Evolutionary conservation across 2,329 filamentous ascomycete genomes (phyloP).

Genomic region (Chaetomiaceae sp.): DNA sequence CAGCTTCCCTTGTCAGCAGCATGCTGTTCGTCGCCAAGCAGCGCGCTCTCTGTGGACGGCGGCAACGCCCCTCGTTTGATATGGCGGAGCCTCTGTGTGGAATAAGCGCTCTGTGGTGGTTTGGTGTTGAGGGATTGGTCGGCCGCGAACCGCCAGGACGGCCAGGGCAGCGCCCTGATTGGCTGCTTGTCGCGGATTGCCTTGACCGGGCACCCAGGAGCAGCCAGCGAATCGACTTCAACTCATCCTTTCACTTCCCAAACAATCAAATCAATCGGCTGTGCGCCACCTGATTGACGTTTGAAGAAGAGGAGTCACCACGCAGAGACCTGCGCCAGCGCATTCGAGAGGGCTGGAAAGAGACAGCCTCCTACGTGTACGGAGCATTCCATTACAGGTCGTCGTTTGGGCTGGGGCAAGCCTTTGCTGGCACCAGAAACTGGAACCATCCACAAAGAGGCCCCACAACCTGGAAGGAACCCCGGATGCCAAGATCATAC

Average conservation of each 20-base stretch:
- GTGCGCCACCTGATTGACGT: background rate
- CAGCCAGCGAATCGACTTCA: slow-evolving; percentile 20
- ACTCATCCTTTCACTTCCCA: slow-evolving; percentile 8
- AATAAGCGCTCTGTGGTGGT: slow-evolving; percentile 36
- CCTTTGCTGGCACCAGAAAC: too few species aligned
- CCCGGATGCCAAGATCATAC: background rate
- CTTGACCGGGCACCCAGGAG: too few species aligned
- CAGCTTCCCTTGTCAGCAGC: slow-evolving; percentile 17
- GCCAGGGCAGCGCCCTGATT: slow-evolving; percentile 20
- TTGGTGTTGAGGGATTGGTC: slow-evolving; percentile 26
- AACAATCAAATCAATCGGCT: too few species aligned
- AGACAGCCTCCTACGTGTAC: too few species aligned
- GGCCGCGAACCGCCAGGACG: slow-evolving; percentile 18
- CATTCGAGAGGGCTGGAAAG: too few species aligned
- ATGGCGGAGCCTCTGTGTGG: slow-evolving; percentile 27
- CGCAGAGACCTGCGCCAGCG: too few species aligned
- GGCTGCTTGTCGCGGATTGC: slow-evolving; percentile 24
- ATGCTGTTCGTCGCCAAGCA: slow-evolving; percentile 17
- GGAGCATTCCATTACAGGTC: too few species aligned
- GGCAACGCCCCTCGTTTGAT: slow-evolving; percentile 12
- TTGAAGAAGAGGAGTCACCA: background rate
- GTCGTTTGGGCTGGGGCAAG: too few species aligned
- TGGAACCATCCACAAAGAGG: too few species aligned
- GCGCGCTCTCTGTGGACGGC: slow-evolving; percentile 21
- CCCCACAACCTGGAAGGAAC: background rate